Conservation (phyloP, 805 yeast genomes). For the Yarrowia divulgata region DNA sequence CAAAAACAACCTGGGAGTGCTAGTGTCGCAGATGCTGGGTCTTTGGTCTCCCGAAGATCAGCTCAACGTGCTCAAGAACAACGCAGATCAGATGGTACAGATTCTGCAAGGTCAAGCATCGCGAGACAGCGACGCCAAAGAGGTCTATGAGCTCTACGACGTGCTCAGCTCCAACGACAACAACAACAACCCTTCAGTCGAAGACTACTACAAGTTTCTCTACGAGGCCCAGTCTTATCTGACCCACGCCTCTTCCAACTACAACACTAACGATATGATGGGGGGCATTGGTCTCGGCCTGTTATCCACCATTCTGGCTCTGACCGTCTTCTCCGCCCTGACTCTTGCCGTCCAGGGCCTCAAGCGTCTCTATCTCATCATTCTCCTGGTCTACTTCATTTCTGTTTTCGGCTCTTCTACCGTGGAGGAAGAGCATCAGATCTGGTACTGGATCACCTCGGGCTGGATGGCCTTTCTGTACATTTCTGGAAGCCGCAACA, state of each 20-base stretch:
- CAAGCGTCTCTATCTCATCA: constrained; percentile 44
- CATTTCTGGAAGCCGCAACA: constrained; percentile 42
- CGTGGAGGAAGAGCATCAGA: constrained; percentile 94
- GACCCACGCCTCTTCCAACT: constrained; percentile 65
- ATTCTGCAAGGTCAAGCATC: constrained; percentile 43
- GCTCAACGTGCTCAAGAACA: constrained; percentile 57
- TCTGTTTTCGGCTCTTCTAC: constrained; percentile 85
- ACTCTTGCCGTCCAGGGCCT: constrained; percentile 40
- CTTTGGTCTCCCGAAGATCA: constrained; percentile 65
- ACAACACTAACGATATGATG: constrained; percentile 62
- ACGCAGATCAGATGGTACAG: constrained; percentile 47
- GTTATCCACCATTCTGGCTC: constrained; percentile 49
- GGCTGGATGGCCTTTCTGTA: constrained; percentile 48
- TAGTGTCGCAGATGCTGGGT: constrained; percentile 64
- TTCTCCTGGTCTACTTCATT: constrained; percentile 55
- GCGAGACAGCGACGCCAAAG: constrained; percentile 36
- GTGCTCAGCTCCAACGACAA: too few species aligned
- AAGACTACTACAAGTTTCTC: constrained; percentile 53
- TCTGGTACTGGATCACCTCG: constrained; percentile 86
- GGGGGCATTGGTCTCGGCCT: constrained; percentile 53
- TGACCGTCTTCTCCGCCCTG: constrained; percentile 44
- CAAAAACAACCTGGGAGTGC: constrained; percentile 73
- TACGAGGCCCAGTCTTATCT: constrained; percentile 50
- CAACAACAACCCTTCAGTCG: constrained; percentile 22
- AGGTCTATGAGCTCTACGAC: constrained; percentile 34